These are phyloP conservation scores for Fusarium keratoplasticum DNA, from an alignment of 2,329 filamentous ascomycete species.

Conservation along the genomic window DNA sequence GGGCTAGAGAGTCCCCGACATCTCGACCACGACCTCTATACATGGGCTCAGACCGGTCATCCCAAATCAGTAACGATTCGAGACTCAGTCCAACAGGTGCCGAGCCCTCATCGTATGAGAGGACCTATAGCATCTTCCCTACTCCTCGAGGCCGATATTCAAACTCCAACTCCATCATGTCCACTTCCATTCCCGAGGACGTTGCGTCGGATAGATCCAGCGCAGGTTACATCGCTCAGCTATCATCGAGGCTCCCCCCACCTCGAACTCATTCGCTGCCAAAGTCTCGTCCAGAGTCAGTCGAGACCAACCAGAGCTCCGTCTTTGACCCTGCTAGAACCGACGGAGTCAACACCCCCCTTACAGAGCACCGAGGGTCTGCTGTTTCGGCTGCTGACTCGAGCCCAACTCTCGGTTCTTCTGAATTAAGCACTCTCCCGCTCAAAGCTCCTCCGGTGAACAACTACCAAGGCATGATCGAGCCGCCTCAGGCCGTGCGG, in stretches of 20 bases:
- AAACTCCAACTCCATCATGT: conserved; percentile 37
- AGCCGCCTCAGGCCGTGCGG: conserved; percentile 5
- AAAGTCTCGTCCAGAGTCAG: conserved; percentile 41
- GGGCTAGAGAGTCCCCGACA: conserved; percentile 4
- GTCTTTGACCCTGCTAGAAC: conserved; percentile 38
- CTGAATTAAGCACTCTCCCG: conserved; percentile 34
- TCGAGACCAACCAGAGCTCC: conserved; percentile 41
- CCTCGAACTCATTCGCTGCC: conserved; percentile 32
- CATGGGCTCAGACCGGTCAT: conserved; percentile 31
- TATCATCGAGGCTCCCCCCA: conserved; percentile 26
- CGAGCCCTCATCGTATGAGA: conserved; percentile 34
- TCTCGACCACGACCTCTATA: conserved; percentile 37
- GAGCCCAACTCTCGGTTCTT: conserved; percentile 41
- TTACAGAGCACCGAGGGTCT: conserved; percentile 38
- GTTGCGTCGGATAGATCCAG: conserved; percentile 36
- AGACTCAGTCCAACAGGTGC: conserved; percentile 36
- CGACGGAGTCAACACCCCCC: conserved; percentile 35
- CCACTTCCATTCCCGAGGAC: conserved; percentile 44
- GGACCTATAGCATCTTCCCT: conserved; percentile 42
- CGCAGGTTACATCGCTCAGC: conserved; percentile 29
- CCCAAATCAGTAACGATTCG: conserved; percentile 39
- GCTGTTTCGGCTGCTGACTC: conserved; percentile 34
- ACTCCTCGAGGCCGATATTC: conserved; percentile 38
- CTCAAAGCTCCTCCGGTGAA: conserved; percentile 24
- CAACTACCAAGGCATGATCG: conserved; percentile 29